Base-by-base conservation (phyloP, 2,329 filamentous ascomycete species). In the Madurella mycetomatis region DNA sequence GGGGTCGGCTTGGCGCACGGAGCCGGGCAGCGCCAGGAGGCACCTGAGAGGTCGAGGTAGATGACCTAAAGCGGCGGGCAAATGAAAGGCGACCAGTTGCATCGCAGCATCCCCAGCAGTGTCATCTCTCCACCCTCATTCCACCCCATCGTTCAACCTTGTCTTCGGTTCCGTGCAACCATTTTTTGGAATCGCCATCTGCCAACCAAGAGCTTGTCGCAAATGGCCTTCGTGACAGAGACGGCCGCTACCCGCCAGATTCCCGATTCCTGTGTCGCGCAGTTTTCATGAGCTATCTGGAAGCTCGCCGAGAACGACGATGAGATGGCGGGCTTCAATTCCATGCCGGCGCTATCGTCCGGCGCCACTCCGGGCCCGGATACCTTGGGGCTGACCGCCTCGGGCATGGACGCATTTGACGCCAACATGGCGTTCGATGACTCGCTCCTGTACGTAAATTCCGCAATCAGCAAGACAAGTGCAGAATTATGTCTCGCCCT, bases 241-340 rank as follows among this genome's bases (percentile, higher is more conserved):
- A 12, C 51, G 13, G n/a, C 30, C 19, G 15, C 34, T n/a, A 41
- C n/a, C n/a, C 44, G 47, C 19, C 45, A 8, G 34, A 52, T 52
- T 30, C 42, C 32, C 45, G 40, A 19, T 31, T 25, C 42, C 17
- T 40, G 7, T 17, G 18, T 39, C 17, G 32, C 41, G 25, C 42
- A 50, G 39, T 51, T 43, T 57, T 55, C 48, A 51, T 54, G 49
- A 50, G 43, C 47, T 31, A 18, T 9, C 40, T 18, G 19, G 15
- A 12, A 47, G 41, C 49, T 37, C 44, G 32, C 13, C 16, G 17
- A 9, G 51, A 60, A 41, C 48, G 17, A 71, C 68, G 62, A 80
- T 80, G 78, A 73, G 66, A 83, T 83, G 81, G 77, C 79, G 62
- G 73, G 74, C 65, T 83, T 76, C 73, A 82, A 80, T 69, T 73